These are phyloP conservation scores for Penicillium sp. DNA, from an alignment of 2,329 filamentous ascomycete species.

Conservation along the genomic window DNA sequence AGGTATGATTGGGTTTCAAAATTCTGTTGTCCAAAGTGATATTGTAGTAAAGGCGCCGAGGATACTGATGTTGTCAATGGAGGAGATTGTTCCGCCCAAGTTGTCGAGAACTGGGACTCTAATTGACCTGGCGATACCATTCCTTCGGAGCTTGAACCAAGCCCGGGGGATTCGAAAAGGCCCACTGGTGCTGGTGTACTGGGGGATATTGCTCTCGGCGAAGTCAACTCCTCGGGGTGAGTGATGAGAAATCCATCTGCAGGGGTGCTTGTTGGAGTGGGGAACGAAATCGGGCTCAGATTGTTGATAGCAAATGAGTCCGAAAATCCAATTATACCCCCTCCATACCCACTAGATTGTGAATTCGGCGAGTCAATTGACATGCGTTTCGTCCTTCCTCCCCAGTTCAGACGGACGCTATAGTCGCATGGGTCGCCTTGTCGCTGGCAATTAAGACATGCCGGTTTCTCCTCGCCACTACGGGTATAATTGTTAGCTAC, in stretches of 20 bases:
- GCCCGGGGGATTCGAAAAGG: conserved; percentile 18
- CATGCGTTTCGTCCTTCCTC: conserved; percentile 63
- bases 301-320: conserved; percentile 11
- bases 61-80: conserved; percentile 10
- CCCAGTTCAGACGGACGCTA: conserved; percentile 77
- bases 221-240: conserved; percentile 12
- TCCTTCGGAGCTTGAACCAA: conserved; percentile 7
- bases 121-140: conserved; percentile 12
- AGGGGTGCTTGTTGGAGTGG: conserved; percentile 10
- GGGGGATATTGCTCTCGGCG: conserved; percentile 15
- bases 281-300: conserved; percentile 8
- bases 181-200: conserved; percentile 10
- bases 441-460: conserved; percentile 69
- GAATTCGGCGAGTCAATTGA: conserved; percentile 38
- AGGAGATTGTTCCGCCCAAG: conserved; percentile 25
- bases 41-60: conserved; percentile 18
- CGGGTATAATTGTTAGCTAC: conserved; percentile 13
- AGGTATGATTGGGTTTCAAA: conserved; percentile 22
- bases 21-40: conserved; percentile 14
- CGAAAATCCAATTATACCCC: conserved; percentile 16
- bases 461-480: conserved; percentile 70
- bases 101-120: conserved; percentile 14
- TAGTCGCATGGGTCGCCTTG: conserved; percentile 76
- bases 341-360: conserved; percentile 27
- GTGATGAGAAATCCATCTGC: conserved; percentile 15